Base-by-base conservation (phyloP, 768 basidiomycete genomes). In the Cystofilobasidium macerans region DNA sequence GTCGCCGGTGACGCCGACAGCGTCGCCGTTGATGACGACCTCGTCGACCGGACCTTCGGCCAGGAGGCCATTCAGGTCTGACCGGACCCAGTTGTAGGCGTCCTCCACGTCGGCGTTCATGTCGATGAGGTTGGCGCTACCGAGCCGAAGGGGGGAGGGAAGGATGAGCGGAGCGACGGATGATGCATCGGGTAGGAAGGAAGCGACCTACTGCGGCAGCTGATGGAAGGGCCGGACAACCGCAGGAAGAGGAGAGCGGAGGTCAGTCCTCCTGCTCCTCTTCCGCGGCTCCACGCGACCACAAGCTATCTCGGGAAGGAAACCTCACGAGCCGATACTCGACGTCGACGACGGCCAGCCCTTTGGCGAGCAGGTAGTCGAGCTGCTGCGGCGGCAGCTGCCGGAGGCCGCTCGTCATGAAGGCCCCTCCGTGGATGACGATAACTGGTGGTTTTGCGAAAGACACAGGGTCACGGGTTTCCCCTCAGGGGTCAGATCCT, bases 341-440 rank as follows among this genome's bases (percentile, higher is more conserved):
- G 38, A 60, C 16, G 38, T 60, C 58, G 36, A 60, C 43, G 38
- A 42, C 13, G 30, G 58, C 58, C 24, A 60, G 18, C 4, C 58
- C 58, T 6, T 22, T n/a, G n/a, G 38, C 38, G 24, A 60, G 16
- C 40, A 60, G 43, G 40, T 28, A 60, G 58, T 60, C 38, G 58
- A 60, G 18, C 38, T 60, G 58, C 2, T 60, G 20, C 11, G 28
- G 11, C 20, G 58, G 58, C 28, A 24, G 38, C 58, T 60, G 20
- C 4, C 58, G 20, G 18, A 16, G 11, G 22, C 38, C 14, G 24
- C 58, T 26, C 8, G 26, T 18, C n/a, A 42, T 43, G 58, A 60
- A 60, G n/a, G 40, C 61, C 3, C 61, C 61, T 13, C 61, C 61
- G 11, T 62, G 61, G n/a, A 62, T 54, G 51, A 62, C 35, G 5